Evolutionary conservation across 306 rosid genomes (phyloP).

Genomic region (Mimosa pudica): DNA sequence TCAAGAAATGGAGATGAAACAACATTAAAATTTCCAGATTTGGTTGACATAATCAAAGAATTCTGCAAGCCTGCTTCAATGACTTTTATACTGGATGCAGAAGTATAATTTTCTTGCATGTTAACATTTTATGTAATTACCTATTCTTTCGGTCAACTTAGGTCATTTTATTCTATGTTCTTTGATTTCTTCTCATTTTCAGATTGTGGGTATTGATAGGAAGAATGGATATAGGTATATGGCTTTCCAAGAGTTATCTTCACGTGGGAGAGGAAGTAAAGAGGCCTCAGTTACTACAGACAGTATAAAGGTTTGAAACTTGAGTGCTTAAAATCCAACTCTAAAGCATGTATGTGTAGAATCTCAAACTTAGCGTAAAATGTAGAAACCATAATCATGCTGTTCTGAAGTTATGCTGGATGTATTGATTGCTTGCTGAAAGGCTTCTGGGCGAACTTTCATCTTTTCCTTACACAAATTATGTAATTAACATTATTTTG

Average conservation of each 20-base stretch:
- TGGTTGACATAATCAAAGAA: constrained; percentile 60
- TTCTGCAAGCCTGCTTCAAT: constrained; percentile 65
- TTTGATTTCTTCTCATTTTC: constrained; percentile 39
- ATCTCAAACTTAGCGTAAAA: constrained; percentile 19
- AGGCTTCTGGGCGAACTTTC: neutral
- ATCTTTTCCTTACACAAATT: neutral
- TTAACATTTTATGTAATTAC: neutral
- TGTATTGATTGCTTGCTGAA: constrained; percentile 2
- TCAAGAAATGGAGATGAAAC: constrained; percentile 93
- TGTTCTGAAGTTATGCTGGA: constrained; percentile 1
- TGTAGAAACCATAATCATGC: constrained; percentile 23
- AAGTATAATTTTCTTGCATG: constrained; percentile 46
- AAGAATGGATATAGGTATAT: constrained; percentile 62
- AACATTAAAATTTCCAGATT: constrained; percentile 84
- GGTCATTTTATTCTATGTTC: constrained; percentile 22
- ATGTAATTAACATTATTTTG: neutral
- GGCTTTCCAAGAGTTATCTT: constrained; percentile 94
- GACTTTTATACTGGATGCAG: constrained; percentile 81
- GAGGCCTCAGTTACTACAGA: constrained; percentile 58
- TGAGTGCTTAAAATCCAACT: constrained; percentile 31
- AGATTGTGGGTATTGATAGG: constrained; percentile 92
- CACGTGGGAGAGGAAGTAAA: constrained; percentile 84
- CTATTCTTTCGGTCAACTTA: constrained; percentile 22
- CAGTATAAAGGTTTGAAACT: constrained; percentile 69
- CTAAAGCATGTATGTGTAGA: neutral